phyloP scores from a whole-genome alignment of 257 asterid species.

The Salvia splendens region DNA sequence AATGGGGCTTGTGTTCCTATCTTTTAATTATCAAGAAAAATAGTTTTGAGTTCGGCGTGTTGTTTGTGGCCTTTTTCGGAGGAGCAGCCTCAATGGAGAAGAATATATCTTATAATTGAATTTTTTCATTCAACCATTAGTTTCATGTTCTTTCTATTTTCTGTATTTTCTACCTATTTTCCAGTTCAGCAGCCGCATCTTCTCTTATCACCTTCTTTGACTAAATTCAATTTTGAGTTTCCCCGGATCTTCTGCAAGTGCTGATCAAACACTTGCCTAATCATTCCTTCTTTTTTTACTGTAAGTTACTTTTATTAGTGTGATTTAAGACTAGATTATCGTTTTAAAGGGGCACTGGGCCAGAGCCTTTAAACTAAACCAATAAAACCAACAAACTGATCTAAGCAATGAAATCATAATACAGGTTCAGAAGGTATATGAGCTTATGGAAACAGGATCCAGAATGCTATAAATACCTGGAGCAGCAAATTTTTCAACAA shows the following conservation, averaged over 20 bases:
- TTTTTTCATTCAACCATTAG: no score
- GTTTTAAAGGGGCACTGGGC: not conserved
- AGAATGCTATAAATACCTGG: conserved; percentile 45
- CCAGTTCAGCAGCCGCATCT: no score
- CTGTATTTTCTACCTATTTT: no score
- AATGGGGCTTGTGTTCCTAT: no score
- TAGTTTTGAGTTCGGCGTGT: no score
- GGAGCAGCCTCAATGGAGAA: no score
- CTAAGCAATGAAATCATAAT: conserved; percentile 4
- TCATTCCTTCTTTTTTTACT: not conserved
- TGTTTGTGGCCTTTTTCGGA: no score
- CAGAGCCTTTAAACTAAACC: not conserved
- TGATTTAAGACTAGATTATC: conserved; percentile 3
- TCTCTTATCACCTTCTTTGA: no score
- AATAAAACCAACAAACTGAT: conserved; percentile 14
- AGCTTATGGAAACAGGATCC: conserved; percentile 1
- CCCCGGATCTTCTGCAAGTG: not conserved
- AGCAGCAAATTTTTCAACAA: conserved; percentile 58
- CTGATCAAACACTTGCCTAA: not conserved
- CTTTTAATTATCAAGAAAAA: no score
- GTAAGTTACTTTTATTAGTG: conserved; percentile 22
- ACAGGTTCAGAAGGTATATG: conserved; percentile 16
- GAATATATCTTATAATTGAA: no score
- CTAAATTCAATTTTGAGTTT: not conserved
- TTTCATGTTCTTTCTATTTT: no score